phyloP scores from a whole-genome alignment of 805 yeast species.

The Lipomyces oligophaga region DNA sequence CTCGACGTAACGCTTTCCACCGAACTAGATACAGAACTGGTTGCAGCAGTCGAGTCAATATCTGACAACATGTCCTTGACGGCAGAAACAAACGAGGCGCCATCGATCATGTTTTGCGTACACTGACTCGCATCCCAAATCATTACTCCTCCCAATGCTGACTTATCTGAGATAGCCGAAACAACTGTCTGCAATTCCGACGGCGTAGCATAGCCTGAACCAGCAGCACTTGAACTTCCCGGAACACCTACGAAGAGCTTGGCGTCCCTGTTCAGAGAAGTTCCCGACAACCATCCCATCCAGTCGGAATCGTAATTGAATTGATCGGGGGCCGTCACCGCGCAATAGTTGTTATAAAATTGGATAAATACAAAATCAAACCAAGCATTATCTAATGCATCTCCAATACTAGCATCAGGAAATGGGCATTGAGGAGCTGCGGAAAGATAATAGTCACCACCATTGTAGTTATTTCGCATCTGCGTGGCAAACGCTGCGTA shows the following conservation, averaged over 20 bases:
- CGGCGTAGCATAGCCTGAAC: constrained; percentile 50
- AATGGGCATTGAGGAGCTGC: constrained; percentile 69
- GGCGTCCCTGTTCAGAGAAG: constrained; percentile 49
- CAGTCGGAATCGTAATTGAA: constrained; percentile 57
- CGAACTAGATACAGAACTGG: background rate
- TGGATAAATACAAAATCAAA: constrained; percentile 62
- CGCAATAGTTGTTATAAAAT: constrained; percentile 58
- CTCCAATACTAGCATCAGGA: constrained; percentile 51
- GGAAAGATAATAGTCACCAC: constrained; percentile 49
- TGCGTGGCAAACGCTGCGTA: constrained; percentile 46
- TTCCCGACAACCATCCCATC: constrained; percentile 58
- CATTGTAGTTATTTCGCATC: constrained; percentile 38
- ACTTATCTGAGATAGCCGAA: constrained; percentile 24
- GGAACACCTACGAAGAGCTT: constrained; percentile 63
- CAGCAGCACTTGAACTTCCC: constrained; percentile 51
- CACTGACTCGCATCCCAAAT: constrained; percentile 53
- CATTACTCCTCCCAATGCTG: constrained; percentile 63
- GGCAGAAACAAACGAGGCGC: constrained; percentile 43
- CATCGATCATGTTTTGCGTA: constrained; percentile 48
- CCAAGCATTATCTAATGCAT: constrained; percentile 43
- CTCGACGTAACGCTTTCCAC: background rate
- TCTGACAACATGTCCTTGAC: constrained; percentile 43
- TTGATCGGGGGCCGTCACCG: constrained; percentile 13
- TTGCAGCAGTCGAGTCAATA: background rate
- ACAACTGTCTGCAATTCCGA: constrained; percentile 40